Evolutionary conservation across 2,329 filamentous ascomycete genomes (phyloP), one percentile per base, ranked within the genome.

Genomic region (Alternaria longipes): DNA sequence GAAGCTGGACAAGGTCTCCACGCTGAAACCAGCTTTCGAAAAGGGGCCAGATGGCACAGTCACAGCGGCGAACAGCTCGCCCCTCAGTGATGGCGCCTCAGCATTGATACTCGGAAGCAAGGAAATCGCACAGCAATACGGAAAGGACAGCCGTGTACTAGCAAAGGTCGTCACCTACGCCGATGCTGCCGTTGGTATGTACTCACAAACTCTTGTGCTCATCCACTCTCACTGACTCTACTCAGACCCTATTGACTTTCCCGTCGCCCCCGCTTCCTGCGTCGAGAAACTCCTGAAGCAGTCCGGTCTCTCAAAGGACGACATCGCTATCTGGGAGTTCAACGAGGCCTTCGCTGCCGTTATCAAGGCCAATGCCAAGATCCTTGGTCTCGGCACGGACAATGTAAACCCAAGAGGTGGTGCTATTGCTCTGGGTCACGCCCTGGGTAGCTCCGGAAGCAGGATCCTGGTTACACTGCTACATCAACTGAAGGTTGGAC

Each of bases 341-440:
- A 99, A 99, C 79, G 95, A 99, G 82, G 95, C 95, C 0, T 99
- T 99, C 77, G 94, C 95, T 28, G 92, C 92, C 5, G 94, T 97
- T 30, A 95, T 97, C 79, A 93, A 95, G 77, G 94, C 94, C 42
- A 97, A 98, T 75, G 90, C 92, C 73, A 94, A 97, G 90, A 93
- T 96, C 64, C 86, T 97, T 34, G 92, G 91, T 44, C 86, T 97
- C 3, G 86, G 94, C 66, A 85, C 87, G 47, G 92, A 92, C 41
- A 90, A 88, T 36, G 92, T 97, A 44, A 97, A 98, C 79, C 90
- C 90, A 47, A 85, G 96, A 3, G 94, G 94, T 56, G 94, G 94
- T 62, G 94, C 94, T 51, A 97, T 98, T 73, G 92, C 94, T 0
- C 83, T 97, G 3, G 94, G 94, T 20, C 94, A 98, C 76, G 94